Evolutionary conservation across 345 rosid species (phyloP).

Genomic region (Populus pruinosa): DNA sequence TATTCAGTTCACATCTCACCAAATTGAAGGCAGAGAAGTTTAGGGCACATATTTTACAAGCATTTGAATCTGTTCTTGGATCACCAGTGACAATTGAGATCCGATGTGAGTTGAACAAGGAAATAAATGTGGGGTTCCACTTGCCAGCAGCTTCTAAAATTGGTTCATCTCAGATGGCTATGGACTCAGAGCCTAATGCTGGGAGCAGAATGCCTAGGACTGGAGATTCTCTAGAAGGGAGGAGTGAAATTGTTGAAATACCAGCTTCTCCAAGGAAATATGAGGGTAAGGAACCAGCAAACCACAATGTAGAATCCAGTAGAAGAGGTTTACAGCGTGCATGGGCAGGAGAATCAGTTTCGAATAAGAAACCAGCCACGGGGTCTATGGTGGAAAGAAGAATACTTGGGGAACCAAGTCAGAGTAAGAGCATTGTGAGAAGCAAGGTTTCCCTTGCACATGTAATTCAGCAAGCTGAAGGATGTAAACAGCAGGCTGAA

Average conservation of each 20-base stretch:
- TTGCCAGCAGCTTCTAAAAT: conserved; percentile 44
- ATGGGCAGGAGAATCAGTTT: conserved; percentile 25
- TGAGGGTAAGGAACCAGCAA: conserved; percentile 25
- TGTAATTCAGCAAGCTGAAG: conserved; percentile 88
- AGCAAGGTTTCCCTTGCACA: conserved; percentile 86
- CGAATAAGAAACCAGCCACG: conserved; percentile 23
- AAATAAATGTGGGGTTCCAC: conserved; percentile 25
- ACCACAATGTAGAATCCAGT: conserved; percentile 30
- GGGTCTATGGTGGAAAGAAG: conserved; percentile 35
- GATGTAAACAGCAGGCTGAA: conserved; percentile 53
- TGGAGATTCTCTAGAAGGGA: conserved; percentile 35
- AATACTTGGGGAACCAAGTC: conserved; percentile 47
- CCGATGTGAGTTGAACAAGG: conserved; percentile 57
- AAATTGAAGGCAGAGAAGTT: conserved; percentile 71
- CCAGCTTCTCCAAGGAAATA: conserved; percentile 42
- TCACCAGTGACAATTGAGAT: conserved; percentile 77
- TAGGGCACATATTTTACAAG: conserved; percentile 57
- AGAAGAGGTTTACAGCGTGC: conserved; percentile 26
- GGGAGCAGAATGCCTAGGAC: conserved; percentile 21
- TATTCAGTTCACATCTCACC: conserved; percentile 58
- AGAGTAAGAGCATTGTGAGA: conserved; percentile 78
- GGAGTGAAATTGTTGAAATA: conserved; percentile 72
- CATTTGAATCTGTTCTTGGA: conserved; percentile 79
- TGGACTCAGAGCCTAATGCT: conserved; percentile 16
- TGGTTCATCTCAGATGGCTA: conserved; percentile 31